Percentiles rank a stretch among this genome's conserved stretches.
These are phyloP conservation scores for Ophiosphaerella herpotricha DNA, from an alignment of 2,329 filamentous ascomycete genomes.

Conservation along the genomic window DNA sequence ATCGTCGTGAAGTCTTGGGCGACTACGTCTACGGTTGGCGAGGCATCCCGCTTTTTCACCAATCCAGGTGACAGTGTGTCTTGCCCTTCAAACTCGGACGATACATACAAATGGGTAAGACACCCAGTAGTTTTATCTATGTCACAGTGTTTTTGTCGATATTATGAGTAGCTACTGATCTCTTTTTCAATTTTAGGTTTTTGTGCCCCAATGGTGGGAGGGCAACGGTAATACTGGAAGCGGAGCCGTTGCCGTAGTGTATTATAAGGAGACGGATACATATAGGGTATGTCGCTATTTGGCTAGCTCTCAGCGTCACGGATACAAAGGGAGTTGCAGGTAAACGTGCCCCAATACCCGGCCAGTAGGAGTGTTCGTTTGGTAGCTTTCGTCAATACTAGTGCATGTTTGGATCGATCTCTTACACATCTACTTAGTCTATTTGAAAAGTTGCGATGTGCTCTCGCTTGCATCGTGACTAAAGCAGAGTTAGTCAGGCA, in stretches of 20 bases:
- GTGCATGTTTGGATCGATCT: too few relatives aligned
- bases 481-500: too few relatives aligned
- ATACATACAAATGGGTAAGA: slow-evolving; percentile 1
- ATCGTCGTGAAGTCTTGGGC: not conserved
- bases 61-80: not conserved
- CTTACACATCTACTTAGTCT: too few relatives aligned
- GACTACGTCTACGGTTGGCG: not conserved
- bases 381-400: too few relatives aligned
- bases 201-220: not conserved
- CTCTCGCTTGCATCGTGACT: too few relatives aligned
- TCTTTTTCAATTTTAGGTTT: not conserved
- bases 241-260: slow-evolving; percentile 2
- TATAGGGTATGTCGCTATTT: slow-evolving; percentile 2
- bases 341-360: not conserved
- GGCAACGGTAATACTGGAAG: not conserved
- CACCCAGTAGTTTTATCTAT: not conserved
- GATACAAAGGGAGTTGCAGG: not conserved
- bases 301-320: slow-evolving; percentile 1
- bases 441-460: too few relatives aligned
- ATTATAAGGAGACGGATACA: slow-evolving; percentile 10
- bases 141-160: not conserved
- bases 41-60: not conserved
- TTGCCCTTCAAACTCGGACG: not conserved
- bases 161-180: not conserved
- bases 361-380: too few relatives aligned